Conservation (phyloP, 305 asterid genomes). For the Euphrasia arctica region DNA sequence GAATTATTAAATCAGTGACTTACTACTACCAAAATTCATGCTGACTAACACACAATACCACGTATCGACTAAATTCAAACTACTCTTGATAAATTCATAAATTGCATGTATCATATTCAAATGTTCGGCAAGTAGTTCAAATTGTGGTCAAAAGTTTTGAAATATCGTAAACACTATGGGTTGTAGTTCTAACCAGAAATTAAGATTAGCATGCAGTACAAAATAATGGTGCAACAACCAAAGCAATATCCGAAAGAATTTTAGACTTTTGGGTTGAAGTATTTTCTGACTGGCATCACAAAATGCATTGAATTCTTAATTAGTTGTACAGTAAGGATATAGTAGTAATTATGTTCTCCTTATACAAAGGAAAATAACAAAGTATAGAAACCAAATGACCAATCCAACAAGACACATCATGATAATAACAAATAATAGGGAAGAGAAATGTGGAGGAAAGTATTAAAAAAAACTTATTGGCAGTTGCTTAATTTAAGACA, state of each 20-base stretch:
- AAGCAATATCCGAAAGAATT: slow-evolving; percentile 32
- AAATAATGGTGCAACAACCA: slow-evolving; percentile 35
- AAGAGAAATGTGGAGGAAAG: slow-evolving; percentile 8
- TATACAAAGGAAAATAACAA: neutral
- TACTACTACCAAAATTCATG: no score
- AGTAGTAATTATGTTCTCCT: neutral
- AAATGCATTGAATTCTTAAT: slow-evolving; percentile 38
- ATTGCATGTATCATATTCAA: no score
- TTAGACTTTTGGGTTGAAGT: slow-evolving; percentile 37
- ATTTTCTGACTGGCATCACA: slow-evolving; percentile 37
- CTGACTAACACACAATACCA: no score
- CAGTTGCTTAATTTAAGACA: slow-evolving; percentile 13
- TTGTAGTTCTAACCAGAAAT: no score
- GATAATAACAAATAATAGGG: neutral
- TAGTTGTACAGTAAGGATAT: neutral
- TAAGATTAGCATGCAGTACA: no score
- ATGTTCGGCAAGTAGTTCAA: no score
- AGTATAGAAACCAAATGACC: neutral
- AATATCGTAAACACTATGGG: no score
- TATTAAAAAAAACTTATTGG: neutral
- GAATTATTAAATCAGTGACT: no score
- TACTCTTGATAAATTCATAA: no score
- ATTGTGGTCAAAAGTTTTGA: no score
- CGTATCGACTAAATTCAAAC: no score
- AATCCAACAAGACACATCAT: neutral